Evolutionary conservation across 257 asterid genomes (phyloP).

Genomic region (Hygrophila difformis): DNA sequence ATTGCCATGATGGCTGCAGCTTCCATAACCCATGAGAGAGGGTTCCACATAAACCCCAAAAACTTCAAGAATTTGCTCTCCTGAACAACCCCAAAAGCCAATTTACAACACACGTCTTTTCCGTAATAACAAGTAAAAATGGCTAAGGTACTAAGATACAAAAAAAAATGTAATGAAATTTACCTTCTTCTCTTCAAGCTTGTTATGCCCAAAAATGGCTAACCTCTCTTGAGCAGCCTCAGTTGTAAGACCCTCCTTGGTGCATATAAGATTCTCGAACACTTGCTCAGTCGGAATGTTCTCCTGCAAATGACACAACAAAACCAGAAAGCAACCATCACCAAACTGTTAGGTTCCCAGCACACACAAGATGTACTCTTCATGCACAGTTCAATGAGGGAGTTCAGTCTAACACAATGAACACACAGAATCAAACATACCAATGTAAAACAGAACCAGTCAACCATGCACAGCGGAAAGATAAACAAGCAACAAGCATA

Average conservation of each 20-base stretch:
- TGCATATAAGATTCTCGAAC: conserved; percentile 91
- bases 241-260: conserved; percentile 71
- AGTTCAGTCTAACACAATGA: too few relatives aligned
- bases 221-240: conserved; percentile 86
- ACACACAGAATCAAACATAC: too few relatives aligned
- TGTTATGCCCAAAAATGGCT: conserved; percentile 87
- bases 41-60: conserved; percentile 99
- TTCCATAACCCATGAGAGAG: conserved; percentile 99
- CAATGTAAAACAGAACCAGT: too few relatives aligned
- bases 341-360: too few relatives aligned
- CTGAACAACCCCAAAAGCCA: conserved; percentile 27
- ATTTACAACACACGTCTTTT: neutral
- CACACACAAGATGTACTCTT: too few relatives aligned
- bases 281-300: conserved; percentile 95
- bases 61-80: conserved; percentile 87
- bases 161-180: too few relatives aligned
- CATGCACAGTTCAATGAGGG: too few relatives aligned
- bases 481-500: too few relatives aligned
- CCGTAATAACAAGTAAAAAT: too few relatives aligned
- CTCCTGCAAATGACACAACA: conserved; percentile 43
- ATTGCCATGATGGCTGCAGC: conserved; percentile 99
- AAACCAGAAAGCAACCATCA: conserved; percentile 6
- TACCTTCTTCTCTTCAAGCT: conserved; percentile 98
- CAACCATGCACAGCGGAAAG: too few relatives aligned
- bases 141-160: neutral